Base-by-base conservation (phyloP, 106 monocot genomes). In the Vanilla planifolia region DNA sequence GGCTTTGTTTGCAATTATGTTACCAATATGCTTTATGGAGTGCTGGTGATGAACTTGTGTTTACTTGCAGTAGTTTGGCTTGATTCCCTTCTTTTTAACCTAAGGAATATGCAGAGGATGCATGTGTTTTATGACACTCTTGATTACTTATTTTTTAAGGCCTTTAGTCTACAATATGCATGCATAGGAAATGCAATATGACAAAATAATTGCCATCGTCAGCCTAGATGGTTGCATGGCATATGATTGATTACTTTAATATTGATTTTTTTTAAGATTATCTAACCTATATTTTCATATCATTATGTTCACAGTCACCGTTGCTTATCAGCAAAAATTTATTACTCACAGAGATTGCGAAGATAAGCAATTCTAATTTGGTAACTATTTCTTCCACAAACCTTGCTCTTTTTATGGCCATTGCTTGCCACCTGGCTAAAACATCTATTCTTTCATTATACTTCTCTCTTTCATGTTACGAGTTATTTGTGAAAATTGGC, bases 281-380 rank as follows among this genome's bases (percentile, higher is more conserved):
- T 26, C 1, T 24, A 21, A 25, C 30, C 3, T 53, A 30, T 14
- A 53, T 32, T 32, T 30, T 28, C 32, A 29, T 11, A 53, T 53
- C 53, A 30, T 53, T 53, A n/a, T 30, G 32, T 2, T 0, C 67
- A 28, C 69, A 85, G 85, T 44, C 77, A 21, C 85, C 85, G 19
- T 59, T 77, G 27, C 62, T 85, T 63, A 48, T 80, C 23, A 48
- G 73, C 30, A 77, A 23, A 63, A 22, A 44, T 55, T 48, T 43
- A 63, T 60, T 85, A 19, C 36, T 67, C 60, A 51, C 37, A n/a
- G 85, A 85, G 55, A 70, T 85, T 77, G 33, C 53, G 16, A 80
- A 60, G 45, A 25, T 85, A 37, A 60, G 67, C 33, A 63, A 60
- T 17, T 65, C 29, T 57, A 53, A 65, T 67, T 16, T 51, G 73